Percentiles rank a stretch among this genome's conserved stretches.
Conservation (phyloP, 1,284 basidiomycete species). For the Pyrrhoderma lamaoense region DNA sequence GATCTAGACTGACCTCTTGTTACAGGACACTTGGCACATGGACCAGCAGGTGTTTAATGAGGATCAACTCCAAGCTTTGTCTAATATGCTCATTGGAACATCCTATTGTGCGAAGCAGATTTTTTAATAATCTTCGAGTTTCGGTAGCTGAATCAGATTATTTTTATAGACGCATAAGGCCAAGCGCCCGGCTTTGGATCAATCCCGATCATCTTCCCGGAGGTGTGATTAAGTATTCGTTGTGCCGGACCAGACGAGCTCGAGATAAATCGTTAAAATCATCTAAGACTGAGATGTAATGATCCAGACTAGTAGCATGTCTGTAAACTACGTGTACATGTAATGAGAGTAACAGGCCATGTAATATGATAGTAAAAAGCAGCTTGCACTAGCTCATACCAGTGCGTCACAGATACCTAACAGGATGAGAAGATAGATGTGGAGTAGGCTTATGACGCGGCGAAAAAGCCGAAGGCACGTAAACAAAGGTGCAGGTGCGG, state of each 20-base stretch:
- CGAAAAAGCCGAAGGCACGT: no score
- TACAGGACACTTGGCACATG: slow-evolving; percentile 84
- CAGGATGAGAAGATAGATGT: no score
- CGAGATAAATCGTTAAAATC: no score
- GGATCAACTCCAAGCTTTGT: slow-evolving; percentile 82
- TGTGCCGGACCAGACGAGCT: background rate
- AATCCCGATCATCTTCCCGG: background rate
- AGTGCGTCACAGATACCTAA: no score
- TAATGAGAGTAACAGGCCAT: no score
- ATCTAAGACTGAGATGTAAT: no score
- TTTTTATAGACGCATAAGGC: slow-evolving; percentile 7
- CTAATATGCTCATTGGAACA: slow-evolving; percentile 84
- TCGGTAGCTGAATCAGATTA: background rate
- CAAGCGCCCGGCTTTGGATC: background rate
- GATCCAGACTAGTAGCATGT: no score
- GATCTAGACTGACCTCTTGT: slow-evolving; percentile 12
- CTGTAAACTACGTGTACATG: no score
- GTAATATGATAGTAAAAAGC: no score
- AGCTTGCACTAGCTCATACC: no score
- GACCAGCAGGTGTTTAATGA: slow-evolving; percentile 88
- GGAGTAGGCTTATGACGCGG: no score
- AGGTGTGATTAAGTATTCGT: background rate
- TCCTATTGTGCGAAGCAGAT: slow-evolving; percentile 61
- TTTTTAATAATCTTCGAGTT: slow-evolving; percentile 25
- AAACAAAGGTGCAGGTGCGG: no score